phyloP scores from a whole-genome alignment of 1,284 basidiomycete species.

The Boletus sp. region DNA sequence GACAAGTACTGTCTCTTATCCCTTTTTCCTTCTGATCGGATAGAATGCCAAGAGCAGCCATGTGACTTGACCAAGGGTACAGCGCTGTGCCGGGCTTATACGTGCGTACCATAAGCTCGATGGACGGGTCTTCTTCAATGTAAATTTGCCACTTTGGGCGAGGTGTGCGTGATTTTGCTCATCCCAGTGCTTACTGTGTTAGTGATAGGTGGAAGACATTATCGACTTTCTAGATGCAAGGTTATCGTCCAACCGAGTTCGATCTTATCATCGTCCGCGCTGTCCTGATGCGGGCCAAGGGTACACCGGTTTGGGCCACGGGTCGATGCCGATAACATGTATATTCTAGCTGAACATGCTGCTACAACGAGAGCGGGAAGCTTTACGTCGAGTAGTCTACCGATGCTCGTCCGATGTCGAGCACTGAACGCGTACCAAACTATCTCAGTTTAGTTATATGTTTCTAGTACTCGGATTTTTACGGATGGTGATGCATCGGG shows the following conservation, averaged over 20 bases:
- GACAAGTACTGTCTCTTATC: slow-evolving; percentile 89
- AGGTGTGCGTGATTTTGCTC: slow-evolving; percentile 58
- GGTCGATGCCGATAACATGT: background rate
- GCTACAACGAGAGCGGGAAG: too few species aligned
- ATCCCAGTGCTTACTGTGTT: background rate
- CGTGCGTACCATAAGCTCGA: slow-evolving; percentile 84
- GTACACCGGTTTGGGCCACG: background rate
- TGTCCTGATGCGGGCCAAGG: background rate
- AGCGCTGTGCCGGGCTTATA: too few species aligned
- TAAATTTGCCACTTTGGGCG: slow-evolving; percentile 78
- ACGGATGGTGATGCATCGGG: too few species aligned
- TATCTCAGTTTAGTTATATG: too few species aligned
- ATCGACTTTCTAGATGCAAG: too few species aligned
- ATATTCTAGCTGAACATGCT: too few species aligned
- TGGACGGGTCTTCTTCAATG: slow-evolving; percentile 78
- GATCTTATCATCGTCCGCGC: slow-evolving; percentile 8
- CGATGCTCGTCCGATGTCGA: too few species aligned
- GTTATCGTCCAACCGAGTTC: slow-evolving; percentile 8
- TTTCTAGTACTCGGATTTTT: too few species aligned
- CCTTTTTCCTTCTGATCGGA: slow-evolving; percentile 90
- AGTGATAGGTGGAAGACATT: too few species aligned
- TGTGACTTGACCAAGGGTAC: slow-evolving; percentile 99
- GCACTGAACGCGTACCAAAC: too few species aligned
- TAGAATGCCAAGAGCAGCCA: slow-evolving; percentile 88
- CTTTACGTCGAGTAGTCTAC: too few species aligned